Conservation (phyloP, 495 filamentous ascomycete species). For the Penicillium bialowiezense region DNA sequence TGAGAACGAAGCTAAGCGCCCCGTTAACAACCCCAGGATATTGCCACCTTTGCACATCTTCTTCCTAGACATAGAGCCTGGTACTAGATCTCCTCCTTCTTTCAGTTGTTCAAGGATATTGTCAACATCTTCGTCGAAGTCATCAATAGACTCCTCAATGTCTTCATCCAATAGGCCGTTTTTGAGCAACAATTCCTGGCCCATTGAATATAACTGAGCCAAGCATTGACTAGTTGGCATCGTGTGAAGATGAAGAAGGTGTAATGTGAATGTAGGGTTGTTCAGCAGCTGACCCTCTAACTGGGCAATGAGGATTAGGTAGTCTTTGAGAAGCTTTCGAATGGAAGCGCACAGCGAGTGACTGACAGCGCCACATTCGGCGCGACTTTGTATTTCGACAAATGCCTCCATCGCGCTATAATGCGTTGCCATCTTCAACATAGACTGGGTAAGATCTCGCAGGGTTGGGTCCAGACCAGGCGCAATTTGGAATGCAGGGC, state of each 20-base stretch:
- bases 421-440: conserved; percentile 95
- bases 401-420: conserved; percentile 89
- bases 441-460: conserved; percentile 78
- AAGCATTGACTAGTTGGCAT: conserved; percentile 87
- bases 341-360: conserved; percentile 94
- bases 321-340: conserved; percentile 86
- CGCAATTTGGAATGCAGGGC: conserved; percentile 75
- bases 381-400: conserved; percentile 87
- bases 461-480: conserved; percentile 87
- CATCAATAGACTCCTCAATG: conserved; percentile 76
- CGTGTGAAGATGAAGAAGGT: conserved; percentile 87
- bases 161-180: conserved; percentile 89
- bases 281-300: conserved; percentile 88
- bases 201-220: conserved; percentile 79
- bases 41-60: conserved; percentile 94
- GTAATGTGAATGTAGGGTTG: conserved; percentile 82
- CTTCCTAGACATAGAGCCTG: conserved; percentile 76
- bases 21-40: conserved; percentile 79
- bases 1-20: conserved; percentile 79
- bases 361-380: conserved; percentile 93
- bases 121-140: conserved; percentile 73
- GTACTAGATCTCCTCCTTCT: conserved; percentile 73
- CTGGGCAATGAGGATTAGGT: conserved; percentile 87
- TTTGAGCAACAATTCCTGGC: conserved; percentile 79
- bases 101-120: conserved; percentile 79